Base-by-base conservation (phyloP, 495 filamentous ascomycete genomes). In the Xylaria flabelliformis region DNA sequence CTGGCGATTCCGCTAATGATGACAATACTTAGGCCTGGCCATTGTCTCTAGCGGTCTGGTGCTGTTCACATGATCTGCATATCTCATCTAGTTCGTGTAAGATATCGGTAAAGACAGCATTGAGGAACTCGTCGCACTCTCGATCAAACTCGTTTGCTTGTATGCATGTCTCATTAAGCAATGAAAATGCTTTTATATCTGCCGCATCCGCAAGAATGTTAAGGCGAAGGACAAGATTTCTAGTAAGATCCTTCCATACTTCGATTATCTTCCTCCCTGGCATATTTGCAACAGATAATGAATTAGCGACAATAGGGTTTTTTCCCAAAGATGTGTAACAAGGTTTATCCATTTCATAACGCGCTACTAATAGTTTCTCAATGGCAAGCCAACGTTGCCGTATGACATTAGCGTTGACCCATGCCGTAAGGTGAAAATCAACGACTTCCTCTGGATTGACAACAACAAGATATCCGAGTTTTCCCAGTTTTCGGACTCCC, bases 351-450 rank as follows among this genome's bases (percentile, higher is more conserved):
- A 12, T 24, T 3, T 26, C 50, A 53, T 53, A 7, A 7, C 7
- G 19, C 50, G 26, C 50, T 59, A 29, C 32, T 15, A 59, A n/a
- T 59, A 59, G 34, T 24, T 10, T 58, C 26, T 58, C 55, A 6
- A 34, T 58, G 26, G 55, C 26, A 58, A 58, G 55, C 55, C 55
- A 58, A 58, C 55, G 55, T 34, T 19, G 55, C 55, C 55, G 2
- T 5, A 58, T 8, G 24, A 19, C 7, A 26, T 58, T 32, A 29
- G 26, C 5, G 26, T 58, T 58, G 29, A 34, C 19, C 26, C 55
- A 58, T 34, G 55, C 55, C 8, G 12, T 13, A 29, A 21, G 55
- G 3, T 58, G 55, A 34, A 26, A 7, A 9, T 15, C 12, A 34
- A 34, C 55, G 10, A 42, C 10, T 12, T 9, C 8, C 39, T 42